Conservation (phyloP, 257 asterid genomes). For the Rhazya stricta region DNA sequence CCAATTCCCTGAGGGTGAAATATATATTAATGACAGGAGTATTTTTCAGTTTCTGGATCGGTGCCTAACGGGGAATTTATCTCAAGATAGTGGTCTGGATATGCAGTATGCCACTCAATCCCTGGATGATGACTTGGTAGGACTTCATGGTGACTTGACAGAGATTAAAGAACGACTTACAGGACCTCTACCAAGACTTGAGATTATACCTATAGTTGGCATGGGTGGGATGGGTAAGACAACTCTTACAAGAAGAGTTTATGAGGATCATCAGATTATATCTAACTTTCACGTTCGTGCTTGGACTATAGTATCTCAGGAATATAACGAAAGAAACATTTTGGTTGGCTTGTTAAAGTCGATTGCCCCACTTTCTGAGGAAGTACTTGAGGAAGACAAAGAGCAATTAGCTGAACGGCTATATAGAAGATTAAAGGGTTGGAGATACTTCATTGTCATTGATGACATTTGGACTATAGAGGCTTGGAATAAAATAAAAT, state of each 20-base stretch:
- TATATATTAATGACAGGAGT: not conserved
- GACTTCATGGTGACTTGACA: not conserved
- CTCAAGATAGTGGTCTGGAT: not conserved
- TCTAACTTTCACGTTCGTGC: not conserved
- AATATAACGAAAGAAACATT: not conserved
- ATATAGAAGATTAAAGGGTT: not conserved
- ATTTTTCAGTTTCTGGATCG: not conserved
- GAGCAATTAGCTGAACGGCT: not conserved
- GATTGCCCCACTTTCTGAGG: not conserved
- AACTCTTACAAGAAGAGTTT: not conserved
- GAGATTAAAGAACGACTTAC: not conserved
- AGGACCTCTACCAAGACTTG: not conserved
- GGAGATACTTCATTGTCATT: not conserved
- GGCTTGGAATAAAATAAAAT: not conserved
- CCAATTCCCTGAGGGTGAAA: not conserved
- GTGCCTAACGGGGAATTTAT: no score
- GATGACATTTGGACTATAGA: not conserved
- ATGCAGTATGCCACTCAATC: not conserved
- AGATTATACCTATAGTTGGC: not conserved
- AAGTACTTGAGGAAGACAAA: not conserved
- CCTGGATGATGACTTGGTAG: not conserved
- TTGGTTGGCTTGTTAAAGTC: not conserved
- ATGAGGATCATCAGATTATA: not conserved
- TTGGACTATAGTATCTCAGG: not conserved
- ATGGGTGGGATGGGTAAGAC: not conserved